Conservation (phyloP, 176 grass and related monocot species). For the Ensete glaucum region DNA sequence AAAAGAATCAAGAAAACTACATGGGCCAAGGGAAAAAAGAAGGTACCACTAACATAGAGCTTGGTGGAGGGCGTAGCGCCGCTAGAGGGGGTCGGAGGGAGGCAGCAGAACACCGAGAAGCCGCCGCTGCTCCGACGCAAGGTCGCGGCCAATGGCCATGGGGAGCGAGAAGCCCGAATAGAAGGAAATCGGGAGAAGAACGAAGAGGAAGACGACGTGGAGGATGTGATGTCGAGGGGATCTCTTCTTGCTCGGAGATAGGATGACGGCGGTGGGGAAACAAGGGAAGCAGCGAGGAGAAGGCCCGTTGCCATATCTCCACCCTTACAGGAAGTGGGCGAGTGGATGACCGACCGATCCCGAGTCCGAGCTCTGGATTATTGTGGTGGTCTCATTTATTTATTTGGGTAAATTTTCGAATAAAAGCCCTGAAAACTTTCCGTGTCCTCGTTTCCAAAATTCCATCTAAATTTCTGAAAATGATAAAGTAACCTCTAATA, state of each 20-base stretch:
- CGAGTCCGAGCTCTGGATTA: not conserved
- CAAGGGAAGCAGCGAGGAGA: not conserved
- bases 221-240: not conserved
- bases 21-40: not conserved
- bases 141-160: not conserved
- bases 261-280: not conserved
- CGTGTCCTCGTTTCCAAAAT: too few relatives aligned
- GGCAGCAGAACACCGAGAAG: constrained; percentile 5
- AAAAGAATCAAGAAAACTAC: not conserved
- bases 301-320: not conserved
- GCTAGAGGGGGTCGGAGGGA: constrained; percentile 11
- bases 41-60: constrained; percentile 51
- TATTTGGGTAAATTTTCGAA: too few relatives aligned
- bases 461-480: too few relatives aligned
- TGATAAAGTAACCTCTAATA: too few relatives aligned
- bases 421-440: too few relatives aligned
- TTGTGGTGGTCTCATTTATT: not conserved
- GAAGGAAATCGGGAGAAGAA: not conserved
- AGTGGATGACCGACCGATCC: not conserved
- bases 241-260: not conserved
- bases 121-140: not conserved
- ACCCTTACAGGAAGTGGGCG: not conserved
- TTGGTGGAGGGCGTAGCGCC: constrained; percentile 28
- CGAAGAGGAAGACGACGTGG: not conserved
- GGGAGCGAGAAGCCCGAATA: not conserved